Evolutionary conservation across 2,329 filamentous ascomycete species (phyloP).

Genomic region (Claviceps sorghi): DNA sequence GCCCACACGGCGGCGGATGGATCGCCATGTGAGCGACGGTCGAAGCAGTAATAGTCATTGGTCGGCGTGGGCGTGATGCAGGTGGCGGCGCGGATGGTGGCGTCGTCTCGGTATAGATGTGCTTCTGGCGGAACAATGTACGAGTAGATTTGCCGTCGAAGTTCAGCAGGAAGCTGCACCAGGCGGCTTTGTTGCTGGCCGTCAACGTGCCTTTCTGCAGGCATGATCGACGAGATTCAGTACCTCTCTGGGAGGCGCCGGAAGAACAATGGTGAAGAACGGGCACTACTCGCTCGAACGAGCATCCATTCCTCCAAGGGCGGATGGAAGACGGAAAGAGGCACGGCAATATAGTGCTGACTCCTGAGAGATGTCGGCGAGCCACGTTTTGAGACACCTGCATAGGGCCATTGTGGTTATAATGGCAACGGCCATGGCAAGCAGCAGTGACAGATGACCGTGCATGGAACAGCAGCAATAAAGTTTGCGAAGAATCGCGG

Average conservation of each 20-base stretch:
- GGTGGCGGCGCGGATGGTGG: slow-evolving; percentile 1
- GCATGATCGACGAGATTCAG: neutral
- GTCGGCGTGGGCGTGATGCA: slow-evolving; percentile 1
- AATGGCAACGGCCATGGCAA: neutral
- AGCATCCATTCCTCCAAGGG: neutral
- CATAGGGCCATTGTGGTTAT: neutral
- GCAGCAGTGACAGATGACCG: neutral
- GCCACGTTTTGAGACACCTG: neutral
- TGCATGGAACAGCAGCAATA: neutral
- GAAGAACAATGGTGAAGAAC: neutral
- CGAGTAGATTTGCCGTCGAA: slow-evolving; percentile 2
- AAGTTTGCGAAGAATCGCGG: slow-evolving; percentile 3
- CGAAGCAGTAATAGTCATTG: slow-evolving; percentile 6
- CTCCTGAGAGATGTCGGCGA: neutral
- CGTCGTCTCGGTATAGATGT: slow-evolving; percentile 1
- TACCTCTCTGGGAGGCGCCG: neutral
- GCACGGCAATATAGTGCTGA: neutral
- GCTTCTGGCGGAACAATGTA: neutral
- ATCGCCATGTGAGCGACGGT: slow-evolving; percentile 5
- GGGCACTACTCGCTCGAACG: neutral
- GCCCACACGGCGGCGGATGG: slow-evolving; percentile 5
- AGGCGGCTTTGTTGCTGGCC: slow-evolving; percentile 1
- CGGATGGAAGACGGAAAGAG: neutral
- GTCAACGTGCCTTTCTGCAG: neutral
- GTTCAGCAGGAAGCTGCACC: neutral